Conservation (phyloP, 2,329 filamentous ascomycete species). For the Hysterium pulicare region DNA sequence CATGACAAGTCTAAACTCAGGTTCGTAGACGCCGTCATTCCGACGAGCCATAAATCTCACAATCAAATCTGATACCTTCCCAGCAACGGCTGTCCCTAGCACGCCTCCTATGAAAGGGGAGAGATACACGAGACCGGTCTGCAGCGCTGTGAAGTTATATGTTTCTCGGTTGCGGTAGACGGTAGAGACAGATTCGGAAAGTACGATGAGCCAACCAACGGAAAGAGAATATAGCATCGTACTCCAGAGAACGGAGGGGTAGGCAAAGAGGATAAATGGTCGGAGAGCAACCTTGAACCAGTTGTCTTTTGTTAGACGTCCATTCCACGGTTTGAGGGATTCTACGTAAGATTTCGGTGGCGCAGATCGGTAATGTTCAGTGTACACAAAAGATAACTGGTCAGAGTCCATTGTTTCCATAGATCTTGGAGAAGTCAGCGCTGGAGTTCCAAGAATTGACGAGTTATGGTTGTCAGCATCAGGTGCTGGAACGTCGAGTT, state of each 20-base stretch:
- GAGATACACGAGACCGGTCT: conserved; percentile 82
- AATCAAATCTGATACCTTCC: conserved; percentile 80
- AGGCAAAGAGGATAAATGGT: conserved; percentile 82
- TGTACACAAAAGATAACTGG: conserved; percentile 54
- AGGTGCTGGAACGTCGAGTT: neutral
- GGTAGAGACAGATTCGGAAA: conserved; percentile 80
- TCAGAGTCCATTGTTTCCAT: conserved; percentile 10
- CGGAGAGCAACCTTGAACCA: conserved; percentile 76
- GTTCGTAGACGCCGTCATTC: conserved; percentile 93
- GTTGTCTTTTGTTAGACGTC: conserved; percentile 70
- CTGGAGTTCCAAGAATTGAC: neutral
- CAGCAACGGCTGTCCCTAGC: conserved; percentile 86
- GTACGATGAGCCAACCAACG: conserved; percentile 91
- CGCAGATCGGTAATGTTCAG: conserved; percentile 62
- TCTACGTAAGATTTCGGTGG: conserved; percentile 70
- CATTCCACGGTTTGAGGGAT: conserved; percentile 73
- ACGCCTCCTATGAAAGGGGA: conserved; percentile 87
- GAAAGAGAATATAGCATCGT: conserved; percentile 80
- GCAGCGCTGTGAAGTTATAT: conserved; percentile 79
- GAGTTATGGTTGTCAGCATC: neutral
- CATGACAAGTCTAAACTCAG: conserved; percentile 91
- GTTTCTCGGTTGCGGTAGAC: conserved; percentile 67
- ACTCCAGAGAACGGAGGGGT: conserved; percentile 88
- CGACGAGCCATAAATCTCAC: conserved; percentile 76
- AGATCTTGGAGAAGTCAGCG: neutral